Percentiles rank a stretch among this genome's conserved stretches.
Evolutionary conservation across 2,329 filamentous ascomycete genomes (phyloP).

Genomic region (Aquanectria penicillioides): DNA sequence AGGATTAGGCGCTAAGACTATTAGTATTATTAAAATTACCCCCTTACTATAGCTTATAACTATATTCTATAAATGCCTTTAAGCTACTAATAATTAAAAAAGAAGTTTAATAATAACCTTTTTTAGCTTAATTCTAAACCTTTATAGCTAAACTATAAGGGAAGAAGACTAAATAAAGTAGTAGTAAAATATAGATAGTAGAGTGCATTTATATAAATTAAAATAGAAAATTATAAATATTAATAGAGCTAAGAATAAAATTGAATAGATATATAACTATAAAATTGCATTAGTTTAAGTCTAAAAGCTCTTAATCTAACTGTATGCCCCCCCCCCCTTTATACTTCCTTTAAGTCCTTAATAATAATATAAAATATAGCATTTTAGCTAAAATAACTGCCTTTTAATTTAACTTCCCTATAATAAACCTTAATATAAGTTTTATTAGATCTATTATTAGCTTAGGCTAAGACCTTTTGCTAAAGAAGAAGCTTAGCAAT

Average conservation of each 20-base stretch:
- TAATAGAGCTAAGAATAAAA: not conserved
- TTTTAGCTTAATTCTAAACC: constrained; percentile 6
- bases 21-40: too few relatives aligned
- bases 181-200: not conserved
- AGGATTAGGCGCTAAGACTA: too few relatives aligned
- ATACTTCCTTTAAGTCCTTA: too few relatives aligned
- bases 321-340: too few relatives aligned
- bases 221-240: not conserved
- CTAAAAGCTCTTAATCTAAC: not conserved
- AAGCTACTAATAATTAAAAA: not conserved
- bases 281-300: not conserved
- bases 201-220: constrained; percentile 3
- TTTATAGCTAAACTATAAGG: not conserved
- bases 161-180: not conserved
- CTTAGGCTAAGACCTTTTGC: not conserved
- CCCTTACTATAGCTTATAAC: too few relatives aligned
- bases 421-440: too few relatives aligned
- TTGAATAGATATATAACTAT: not conserved
- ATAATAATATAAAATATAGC: not conserved
- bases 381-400: not conserved
- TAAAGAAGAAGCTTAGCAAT: not conserved
- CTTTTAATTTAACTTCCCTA: not conserved
- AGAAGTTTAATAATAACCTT: not conserved
- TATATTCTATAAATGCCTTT: too few relatives aligned
- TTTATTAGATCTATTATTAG: not conserved